Conservation (phyloP, 768 basidiomycete species). For the Xerocomellus dryophilus region DNA sequence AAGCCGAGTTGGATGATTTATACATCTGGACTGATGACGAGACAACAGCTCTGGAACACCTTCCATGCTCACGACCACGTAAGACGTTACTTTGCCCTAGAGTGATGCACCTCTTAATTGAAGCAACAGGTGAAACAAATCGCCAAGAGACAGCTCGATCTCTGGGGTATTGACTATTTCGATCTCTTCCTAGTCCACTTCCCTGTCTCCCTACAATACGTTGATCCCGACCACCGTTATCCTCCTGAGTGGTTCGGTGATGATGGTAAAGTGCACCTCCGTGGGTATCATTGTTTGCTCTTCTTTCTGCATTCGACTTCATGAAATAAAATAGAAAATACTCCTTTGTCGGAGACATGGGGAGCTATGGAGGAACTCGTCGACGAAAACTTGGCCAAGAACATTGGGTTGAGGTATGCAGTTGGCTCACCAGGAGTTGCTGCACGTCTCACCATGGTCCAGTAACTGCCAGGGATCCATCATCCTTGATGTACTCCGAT, state of each 20-base stretch:
- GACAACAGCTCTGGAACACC: conserved; percentile 76
- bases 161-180: conserved; percentile 86
- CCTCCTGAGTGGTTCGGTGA: conserved; percentile 83
- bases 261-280: conserved; percentile 63
- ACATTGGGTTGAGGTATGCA: conserved; percentile 71
- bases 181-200: conserved; percentile 84
- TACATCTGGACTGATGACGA: conserved; percentile 4
- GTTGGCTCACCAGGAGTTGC: neutral
- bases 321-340: conserved; percentile 43
- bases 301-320: neutral
- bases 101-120: neutral
- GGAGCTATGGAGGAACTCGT: conserved; percentile 75
- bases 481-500: conserved; percentile 73
- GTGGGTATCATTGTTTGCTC: conserved; percentile 37
- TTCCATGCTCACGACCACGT: conserved; percentile 80
- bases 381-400: conserved; percentile 65
- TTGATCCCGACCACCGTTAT: conserved; percentile 71
- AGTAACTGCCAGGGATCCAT: conserved; percentile 76
- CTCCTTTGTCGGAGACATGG: conserved; percentile 83
- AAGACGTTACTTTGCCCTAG: conserved; percentile 18
- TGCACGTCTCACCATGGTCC: conserved; percentile 1
- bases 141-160: conserved; percentile 61
- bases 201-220: conserved; percentile 78
- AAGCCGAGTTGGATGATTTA: conserved; percentile 9
- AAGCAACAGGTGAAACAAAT: conserved; percentile 49